Conservation (phyloP, 1,284 basidiomycete species). For the Ganoderma lingzhi region DNA sequence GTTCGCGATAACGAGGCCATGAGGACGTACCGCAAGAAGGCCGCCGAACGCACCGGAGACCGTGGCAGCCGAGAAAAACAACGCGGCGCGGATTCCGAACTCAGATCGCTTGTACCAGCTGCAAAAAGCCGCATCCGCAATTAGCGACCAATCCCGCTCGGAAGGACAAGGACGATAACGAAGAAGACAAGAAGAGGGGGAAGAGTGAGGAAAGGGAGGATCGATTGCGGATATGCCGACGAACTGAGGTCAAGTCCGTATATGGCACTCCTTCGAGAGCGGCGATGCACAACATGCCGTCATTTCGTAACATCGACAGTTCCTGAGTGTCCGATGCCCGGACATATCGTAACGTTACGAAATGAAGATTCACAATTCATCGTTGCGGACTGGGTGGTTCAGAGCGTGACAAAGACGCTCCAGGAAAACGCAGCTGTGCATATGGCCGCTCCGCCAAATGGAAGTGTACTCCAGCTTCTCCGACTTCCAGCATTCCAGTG, state of each 20-base stretch:
- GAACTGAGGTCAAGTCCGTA: conserved; percentile 1
- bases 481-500: neutral
- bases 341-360: conserved; percentile 1
- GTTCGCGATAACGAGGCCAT: neutral
- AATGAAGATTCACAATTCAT: neutral
- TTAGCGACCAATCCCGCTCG: conserved; percentile 10
- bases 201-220: neutral
- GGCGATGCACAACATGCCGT: neutral
- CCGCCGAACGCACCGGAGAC: conserved; percentile 78
- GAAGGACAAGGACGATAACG: neutral
- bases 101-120: conserved; percentile 65
- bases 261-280: neutral
- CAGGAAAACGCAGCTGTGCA: neutral
- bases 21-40: conserved; percentile 61
- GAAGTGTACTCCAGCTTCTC: neutral
- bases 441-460: neutral
- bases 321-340: neutral
- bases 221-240: conserved; percentile 13
- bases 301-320: neutral
- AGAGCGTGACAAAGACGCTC: neutral
- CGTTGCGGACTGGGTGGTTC: neutral
- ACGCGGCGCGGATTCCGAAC: conserved; percentile 68
- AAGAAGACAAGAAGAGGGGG: neutral
- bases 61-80: conserved; percentile 81
- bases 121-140: conserved; percentile 1